Conservation (phyloP, 257 asterid genomes). For the Solanum pennellii region DNA sequence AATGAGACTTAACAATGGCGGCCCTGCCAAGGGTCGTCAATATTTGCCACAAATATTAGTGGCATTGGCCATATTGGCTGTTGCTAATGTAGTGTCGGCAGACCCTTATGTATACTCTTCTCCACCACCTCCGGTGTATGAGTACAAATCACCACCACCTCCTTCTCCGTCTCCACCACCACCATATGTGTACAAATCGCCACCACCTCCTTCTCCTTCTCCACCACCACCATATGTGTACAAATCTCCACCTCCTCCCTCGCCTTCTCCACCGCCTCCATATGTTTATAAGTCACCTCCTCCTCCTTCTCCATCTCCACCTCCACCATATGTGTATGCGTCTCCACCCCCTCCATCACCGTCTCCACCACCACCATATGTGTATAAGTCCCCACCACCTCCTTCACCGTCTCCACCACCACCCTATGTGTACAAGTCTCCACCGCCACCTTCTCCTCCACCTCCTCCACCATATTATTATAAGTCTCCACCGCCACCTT, state of each 20-base stretch:
- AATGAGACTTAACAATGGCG: neutral
- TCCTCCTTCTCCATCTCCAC: neutral
- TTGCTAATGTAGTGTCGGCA: neutral
- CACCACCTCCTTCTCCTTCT: neutral
- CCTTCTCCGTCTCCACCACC: neutral
- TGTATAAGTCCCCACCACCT: conserved; percentile 4
- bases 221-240: neutral
- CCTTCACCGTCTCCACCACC: neutral
- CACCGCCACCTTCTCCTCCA: neutral
- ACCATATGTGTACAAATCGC: neutral
- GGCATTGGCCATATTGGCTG: conserved; percentile 4
- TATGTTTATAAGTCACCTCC: neutral
- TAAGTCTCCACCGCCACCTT: conserved; percentile 4
- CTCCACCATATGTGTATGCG: neutral
- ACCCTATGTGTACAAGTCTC: conserved; percentile 5
- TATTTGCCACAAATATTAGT: conserved; percentile 1
- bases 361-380: neutral
- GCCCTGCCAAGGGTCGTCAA: neutral
- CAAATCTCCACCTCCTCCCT: neutral
- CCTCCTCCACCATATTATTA: neutral
- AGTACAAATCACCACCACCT: neutral
- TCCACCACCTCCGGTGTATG: conserved; percentile 6
- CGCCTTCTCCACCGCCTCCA: neutral
- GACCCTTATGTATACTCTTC: conserved; percentile 7
- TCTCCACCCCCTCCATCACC: neutral